Evolutionary conservation across 2,329 filamentous ascomycete species (phyloP).

Genomic region (Chrysosporium keratinophilum): DNA sequence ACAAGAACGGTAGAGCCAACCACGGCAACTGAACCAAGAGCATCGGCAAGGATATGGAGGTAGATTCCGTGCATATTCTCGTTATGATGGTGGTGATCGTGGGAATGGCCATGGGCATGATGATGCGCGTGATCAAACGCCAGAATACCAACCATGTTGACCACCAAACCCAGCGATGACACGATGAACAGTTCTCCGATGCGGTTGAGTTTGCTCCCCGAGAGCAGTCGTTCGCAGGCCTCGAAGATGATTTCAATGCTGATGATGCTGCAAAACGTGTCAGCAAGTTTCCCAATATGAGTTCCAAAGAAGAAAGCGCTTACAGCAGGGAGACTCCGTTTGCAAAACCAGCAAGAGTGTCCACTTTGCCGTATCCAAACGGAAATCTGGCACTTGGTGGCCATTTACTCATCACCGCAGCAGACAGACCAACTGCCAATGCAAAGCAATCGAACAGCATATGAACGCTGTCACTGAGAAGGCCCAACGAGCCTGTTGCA

Average conservation of each 20-base stretch:
- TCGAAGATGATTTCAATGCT: conserved; percentile 95
- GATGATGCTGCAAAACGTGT: conserved; percentile 54
- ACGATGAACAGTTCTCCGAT: conserved; percentile 81
- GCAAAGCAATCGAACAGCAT: conserved; percentile 99
- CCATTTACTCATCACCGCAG: conserved; percentile 94
- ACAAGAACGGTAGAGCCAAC: conserved; percentile 85
- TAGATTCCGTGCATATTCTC: conserved; percentile 99
- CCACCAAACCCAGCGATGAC: conserved; percentile 71
- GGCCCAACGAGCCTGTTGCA: conserved; percentile 78
- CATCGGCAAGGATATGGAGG: conserved; percentile 87
- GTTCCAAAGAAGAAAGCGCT: conserved; percentile 23
- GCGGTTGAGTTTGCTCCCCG: conserved; percentile 72
- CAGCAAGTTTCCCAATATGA: background rate
- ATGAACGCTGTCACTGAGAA: conserved; percentile 96
- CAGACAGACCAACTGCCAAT: conserved; percentile 77
- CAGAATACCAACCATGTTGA: conserved; percentile 86
- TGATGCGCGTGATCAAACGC: conserved; percentile 65
- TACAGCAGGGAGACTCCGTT: conserved; percentile 92
- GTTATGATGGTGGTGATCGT: conserved; percentile 56
- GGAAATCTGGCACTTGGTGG: conserved; percentile 79
- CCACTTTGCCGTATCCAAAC: conserved; percentile 93
- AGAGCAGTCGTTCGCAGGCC: conserved; percentile 74
- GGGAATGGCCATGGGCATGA: conserved; percentile 34
- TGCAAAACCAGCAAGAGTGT: conserved; percentile 89
- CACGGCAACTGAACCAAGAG: conserved; percentile 85